A percentile compares a stretch with the other conserved stretches of the same genome.
phyloP scores from a whole-genome alignment of 1,139 yeast genomes.

The Chernovozyma aurita region DNA sequence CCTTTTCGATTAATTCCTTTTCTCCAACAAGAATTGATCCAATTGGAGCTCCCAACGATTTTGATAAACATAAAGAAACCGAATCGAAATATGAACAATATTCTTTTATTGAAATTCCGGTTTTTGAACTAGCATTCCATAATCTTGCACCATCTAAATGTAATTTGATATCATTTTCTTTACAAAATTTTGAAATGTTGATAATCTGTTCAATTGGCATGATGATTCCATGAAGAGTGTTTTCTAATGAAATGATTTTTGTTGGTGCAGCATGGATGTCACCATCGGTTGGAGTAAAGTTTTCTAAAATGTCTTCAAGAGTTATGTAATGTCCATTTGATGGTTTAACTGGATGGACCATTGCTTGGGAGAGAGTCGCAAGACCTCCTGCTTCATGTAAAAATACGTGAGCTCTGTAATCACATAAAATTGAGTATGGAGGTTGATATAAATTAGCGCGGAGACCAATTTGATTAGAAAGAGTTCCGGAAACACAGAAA shows the following conservation, averaged over 20 bases:
- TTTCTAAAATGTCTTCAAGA: slow-evolving; percentile 66
- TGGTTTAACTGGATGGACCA: slow-evolving; percentile 84
- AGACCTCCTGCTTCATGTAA: slow-evolving; percentile 44
- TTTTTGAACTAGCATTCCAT: slow-evolving; percentile 82
- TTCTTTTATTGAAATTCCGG: slow-evolving; percentile 65
- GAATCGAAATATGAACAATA: slow-evolving; percentile 82
- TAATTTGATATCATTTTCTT: slow-evolving; percentile 55
- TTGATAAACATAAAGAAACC: slow-evolving; percentile 83
- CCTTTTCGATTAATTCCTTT: slow-evolving; percentile 55
- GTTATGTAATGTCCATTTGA: slow-evolving; percentile 72
- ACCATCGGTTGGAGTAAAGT: slow-evolving; percentile 69
- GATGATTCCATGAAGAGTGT: slow-evolving; percentile 80
- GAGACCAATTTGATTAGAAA: slow-evolving; percentile 84
- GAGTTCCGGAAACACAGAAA: slow-evolving; percentile 85
- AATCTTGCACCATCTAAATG: slow-evolving; percentile 96
- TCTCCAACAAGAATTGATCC: slow-evolving; percentile 86
- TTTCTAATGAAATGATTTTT: slow-evolving; percentile 76
- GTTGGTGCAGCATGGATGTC: slow-evolving; percentile 92
- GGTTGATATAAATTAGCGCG: slow-evolving; percentile 79
- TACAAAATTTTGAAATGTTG: slow-evolving; percentile 70
- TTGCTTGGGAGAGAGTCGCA: slow-evolving; percentile 54
- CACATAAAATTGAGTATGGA: slow-evolving; percentile 82
- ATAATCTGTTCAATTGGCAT: slow-evolving; percentile 78
- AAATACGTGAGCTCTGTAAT: slow-evolving; percentile 46
- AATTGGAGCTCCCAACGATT: slow-evolving; percentile 91